Percentiles rank a stretch among this genome's conserved stretches.
phyloP scores from a whole-genome alignment of 129 eudicot species.

The Escallonia herrerae region DNA sequence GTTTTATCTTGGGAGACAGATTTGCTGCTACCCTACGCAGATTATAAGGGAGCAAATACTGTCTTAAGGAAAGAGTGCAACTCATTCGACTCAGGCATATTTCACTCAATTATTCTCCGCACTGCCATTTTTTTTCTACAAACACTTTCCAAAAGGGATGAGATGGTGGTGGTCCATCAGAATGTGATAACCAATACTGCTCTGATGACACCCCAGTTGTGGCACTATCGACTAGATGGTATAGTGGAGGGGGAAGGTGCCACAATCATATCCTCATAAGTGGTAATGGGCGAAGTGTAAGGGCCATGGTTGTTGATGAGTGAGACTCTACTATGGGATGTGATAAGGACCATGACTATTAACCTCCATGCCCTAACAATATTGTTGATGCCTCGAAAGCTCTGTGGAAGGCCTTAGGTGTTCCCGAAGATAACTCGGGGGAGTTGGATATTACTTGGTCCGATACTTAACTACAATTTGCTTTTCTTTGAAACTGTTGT shows the following conservation, averaged over 20 bases:
- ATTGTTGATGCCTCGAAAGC: conserved; percentile 13
- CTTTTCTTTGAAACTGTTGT: too few species aligned
- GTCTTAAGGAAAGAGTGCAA: too few species aligned
- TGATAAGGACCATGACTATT: conserved; percentile 12
- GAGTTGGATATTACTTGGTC: conserved; percentile 1
- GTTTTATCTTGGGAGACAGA: too few species aligned
- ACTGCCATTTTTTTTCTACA: too few species aligned
- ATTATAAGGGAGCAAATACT: too few species aligned
- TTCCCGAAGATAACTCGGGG: not conserved
- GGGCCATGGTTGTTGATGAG: conserved; percentile 12
- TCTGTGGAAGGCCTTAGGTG: conserved; percentile 16
- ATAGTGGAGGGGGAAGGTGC: conserved; percentile 14
- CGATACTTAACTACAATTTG: not conserved
- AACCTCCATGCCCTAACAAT: conserved; percentile 13
- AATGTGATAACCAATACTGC: conserved; percentile 17
- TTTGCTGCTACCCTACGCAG: too few species aligned
- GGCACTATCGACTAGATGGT: conserved; percentile 29
- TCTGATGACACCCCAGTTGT: conserved; percentile 13
- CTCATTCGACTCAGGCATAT: too few species aligned
- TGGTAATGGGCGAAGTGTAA: conserved; percentile 11
- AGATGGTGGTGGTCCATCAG: conserved; percentile 19
- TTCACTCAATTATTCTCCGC: too few species aligned
- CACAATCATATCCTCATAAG: conserved; percentile 1
- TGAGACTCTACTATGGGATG: conserved; percentile 15
- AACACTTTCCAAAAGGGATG: conserved; percentile 15